These are phyloP conservation scores for Phylloporus sp. DNA, from an alignment of 768 basidiomycete species.

Conservation along the genomic window DNA sequence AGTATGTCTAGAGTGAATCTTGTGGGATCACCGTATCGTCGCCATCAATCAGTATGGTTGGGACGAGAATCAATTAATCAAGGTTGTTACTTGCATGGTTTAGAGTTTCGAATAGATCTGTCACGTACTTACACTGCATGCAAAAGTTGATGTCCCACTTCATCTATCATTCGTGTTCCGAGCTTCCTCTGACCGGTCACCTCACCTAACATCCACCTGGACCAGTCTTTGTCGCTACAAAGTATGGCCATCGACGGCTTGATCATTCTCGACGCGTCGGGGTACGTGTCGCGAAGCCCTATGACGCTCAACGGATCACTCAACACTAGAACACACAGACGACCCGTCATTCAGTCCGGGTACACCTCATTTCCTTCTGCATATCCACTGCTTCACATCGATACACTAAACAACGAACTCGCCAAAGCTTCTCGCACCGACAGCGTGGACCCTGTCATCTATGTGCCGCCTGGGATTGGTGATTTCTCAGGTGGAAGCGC, in stretches of 20 bases:
- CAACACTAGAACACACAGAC: slow-evolving; percentile 38
- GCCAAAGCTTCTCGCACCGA: slow-evolving; percentile 49
- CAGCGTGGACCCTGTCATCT: slow-evolving; percentile 72
- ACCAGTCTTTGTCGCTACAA: not conserved
- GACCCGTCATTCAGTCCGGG: slow-evolving; percentile 86
- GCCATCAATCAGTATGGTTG: not conserved
- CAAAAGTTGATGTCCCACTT: slow-evolving; percentile 7
- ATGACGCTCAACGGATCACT: not conserved
- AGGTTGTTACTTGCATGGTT: not conserved
- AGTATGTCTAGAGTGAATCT: slow-evolving; percentile 58
- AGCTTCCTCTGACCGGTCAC: not conserved
- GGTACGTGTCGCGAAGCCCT: slow-evolving; percentile 43
- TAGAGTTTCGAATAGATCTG: slow-evolving; percentile 14
- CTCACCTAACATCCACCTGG: not conserved
- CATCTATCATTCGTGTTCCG: too few relatives aligned
- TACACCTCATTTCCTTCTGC: slow-evolving; percentile 75
- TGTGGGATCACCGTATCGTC: not conserved
- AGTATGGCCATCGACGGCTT: slow-evolving; percentile 77
- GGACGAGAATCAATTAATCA: not conserved
- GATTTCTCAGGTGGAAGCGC: slow-evolving; percentile 52
- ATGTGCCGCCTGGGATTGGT: slow-evolving; percentile 46
- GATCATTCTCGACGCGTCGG: slow-evolving; percentile 71
- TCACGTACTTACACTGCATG: slow-evolving; percentile 6
- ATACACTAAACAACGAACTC: slow-evolving; percentile 74
- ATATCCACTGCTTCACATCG: slow-evolving; percentile 83